Evolutionary conservation across 257 asterid genomes (phyloP).

Genomic region (Nicotiana attenuata): DNA sequence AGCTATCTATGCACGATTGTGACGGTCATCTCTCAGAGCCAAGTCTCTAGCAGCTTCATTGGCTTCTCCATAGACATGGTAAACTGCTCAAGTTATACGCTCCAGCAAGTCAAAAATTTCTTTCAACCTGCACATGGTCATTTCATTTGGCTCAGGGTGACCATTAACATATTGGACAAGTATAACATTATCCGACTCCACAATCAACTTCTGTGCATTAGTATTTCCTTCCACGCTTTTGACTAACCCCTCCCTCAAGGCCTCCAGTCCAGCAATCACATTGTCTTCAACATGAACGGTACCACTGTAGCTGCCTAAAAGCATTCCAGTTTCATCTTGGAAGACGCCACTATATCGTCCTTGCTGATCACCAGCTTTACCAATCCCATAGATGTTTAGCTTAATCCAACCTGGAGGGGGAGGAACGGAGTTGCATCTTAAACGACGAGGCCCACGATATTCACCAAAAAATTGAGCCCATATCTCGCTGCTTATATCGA

Average conservation of each 20-base stretch:
- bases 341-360: constrained; percentile 3
- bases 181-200: neutral
- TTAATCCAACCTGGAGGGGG: constrained; percentile 7
- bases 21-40: neutral
- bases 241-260: neutral
- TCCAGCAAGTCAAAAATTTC: neutral
- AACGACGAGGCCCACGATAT: neutral
- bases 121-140: neutral
- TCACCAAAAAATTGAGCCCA: neutral
- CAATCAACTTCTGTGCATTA: neutral
- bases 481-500: neutral
- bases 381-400: neutral
- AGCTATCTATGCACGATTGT: neutral
- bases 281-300: neutral
- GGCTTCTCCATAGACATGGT: neutral
- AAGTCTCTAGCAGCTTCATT: neutral
- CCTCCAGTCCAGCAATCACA: neutral
- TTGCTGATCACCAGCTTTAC: neutral
- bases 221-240: neutral
- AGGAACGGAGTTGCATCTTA: neutral
- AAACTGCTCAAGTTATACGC: neutral
- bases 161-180: constrained; percentile 9
- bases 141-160: neutral
- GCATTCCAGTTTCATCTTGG: neutral
- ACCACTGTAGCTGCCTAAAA: neutral